Conservation (phyloP, 306 rosid species). For the Bauhinia variegata region DNA sequence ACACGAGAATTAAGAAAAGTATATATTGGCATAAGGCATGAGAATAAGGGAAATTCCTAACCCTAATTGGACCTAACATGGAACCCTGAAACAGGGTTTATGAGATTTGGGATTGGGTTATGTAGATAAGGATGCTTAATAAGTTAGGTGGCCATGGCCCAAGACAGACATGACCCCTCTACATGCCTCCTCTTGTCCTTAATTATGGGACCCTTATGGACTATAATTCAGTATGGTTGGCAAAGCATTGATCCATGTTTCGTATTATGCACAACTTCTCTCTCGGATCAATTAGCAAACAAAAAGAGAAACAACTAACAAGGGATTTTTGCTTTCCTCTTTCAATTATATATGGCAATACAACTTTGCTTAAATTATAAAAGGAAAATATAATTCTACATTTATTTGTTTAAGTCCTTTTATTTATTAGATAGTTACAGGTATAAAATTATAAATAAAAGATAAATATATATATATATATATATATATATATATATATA, state of each 20-base stretch:
- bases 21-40: too few relatives aligned
- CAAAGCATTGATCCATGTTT: conserved; percentile 39
- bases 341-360: conserved; percentile 40
- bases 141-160: conserved; percentile 62
- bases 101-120: too few relatives aligned
- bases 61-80: conserved; percentile 31
- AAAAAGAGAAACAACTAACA: conserved; percentile 44
- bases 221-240: conserved; percentile 42
- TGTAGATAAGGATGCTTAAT: too few relatives aligned
- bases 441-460: too few relatives aligned
- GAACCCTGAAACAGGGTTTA: conserved; percentile 44
- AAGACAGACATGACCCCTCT: conserved; percentile 41
- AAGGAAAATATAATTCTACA: too few relatives aligned
- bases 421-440: too few relatives aligned
- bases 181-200: conserved; percentile 47
- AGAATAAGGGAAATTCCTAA: too few relatives aligned
- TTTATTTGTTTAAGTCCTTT: too few relatives aligned
- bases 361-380: conserved; percentile 38
- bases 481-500: too few relatives aligned
- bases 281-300: conserved; percentile 41
- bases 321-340: conserved; percentile 3
- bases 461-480: too few relatives aligned
- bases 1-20: too few relatives aligned
- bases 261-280: too few relatives aligned
- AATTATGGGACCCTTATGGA: conserved; percentile 39